Evolutionary conservation across 1,139 yeast genomes (phyloP), one percentile per base, ranked within the genome.

Genomic region (Saccharomyces hybrid): DNA sequence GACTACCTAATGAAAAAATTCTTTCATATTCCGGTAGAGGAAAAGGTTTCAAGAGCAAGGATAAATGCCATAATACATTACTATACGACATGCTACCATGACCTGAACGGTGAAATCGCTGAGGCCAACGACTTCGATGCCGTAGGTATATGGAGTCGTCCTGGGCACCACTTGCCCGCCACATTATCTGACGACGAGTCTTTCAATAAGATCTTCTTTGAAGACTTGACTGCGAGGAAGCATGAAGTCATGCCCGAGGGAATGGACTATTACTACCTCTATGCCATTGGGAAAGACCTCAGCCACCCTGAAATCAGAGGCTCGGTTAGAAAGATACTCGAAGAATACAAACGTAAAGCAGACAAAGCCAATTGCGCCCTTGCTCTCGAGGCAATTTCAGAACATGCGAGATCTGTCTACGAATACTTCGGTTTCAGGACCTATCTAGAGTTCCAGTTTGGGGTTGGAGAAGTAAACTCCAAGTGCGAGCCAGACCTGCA

Each of bases 361-460:
- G 69, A 69, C 56, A 53, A 55, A 14, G 64, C 63, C n/a, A 62
- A 65, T 38, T 59, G 63, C 34, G 72, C 73, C 24, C 60, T 67
- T 27, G 68, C 67, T 16, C 55, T 71, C 29, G 73, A 71, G 53
- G 70, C 72, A 19, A 70, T 71, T 26, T 61, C 62, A 47, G 71
- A 65, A 29, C 64, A 65, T 42, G 73, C 73, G 5, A 68, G 59
- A 42, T 54, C 58, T 2, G 71, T 71, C n/a, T 71, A 71, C 53
- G 69, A 67, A 54, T 69, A 70, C 50, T 70, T 69, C 53, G 73
- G 73, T 3, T 71, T 69, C 55, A 62, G 61, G 48, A 64, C 57
- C 28, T 63, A 64, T 47, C 61, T 62, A 49, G 62, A 64, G 5
- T 63, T 71, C 55, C 56, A 55, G 7, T 62, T 62, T 51, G 75